A percentile compares a stretch with the other conserved stretches of the same genome.
phyloP scores from a whole-genome alignment of 176 grass and related monocot genomes.

The Raddia distichophylla region DNA sequence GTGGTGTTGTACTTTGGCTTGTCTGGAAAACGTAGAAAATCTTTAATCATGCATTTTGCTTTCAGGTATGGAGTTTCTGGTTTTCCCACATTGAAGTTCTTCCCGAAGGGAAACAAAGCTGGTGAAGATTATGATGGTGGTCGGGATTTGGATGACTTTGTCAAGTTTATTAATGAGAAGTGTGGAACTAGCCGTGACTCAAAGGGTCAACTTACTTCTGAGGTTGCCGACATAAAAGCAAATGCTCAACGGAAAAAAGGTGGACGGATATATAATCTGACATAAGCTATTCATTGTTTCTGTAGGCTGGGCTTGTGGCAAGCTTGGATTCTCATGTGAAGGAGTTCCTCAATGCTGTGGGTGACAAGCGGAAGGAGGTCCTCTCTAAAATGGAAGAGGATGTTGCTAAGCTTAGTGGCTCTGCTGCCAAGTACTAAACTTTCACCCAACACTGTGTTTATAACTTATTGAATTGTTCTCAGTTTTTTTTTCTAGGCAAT shows the following conservation, averaged over 20 bases:
- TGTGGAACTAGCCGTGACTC: slow-evolving; percentile 80
- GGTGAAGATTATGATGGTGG: slow-evolving; percentile 95
- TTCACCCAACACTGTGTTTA: not conserved
- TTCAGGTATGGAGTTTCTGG: slow-evolving; percentile 91
- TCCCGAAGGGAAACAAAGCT: slow-evolving; percentile 91
- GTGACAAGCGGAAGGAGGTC: slow-evolving; percentile 67
- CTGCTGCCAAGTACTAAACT: slow-evolving; percentile 74
- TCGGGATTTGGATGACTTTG: slow-evolving; percentile 84
- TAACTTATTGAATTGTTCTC: not conserved
- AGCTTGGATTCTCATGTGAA: slow-evolving; percentile 81
- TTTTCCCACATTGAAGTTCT: slow-evolving; percentile 94
- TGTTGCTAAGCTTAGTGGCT: slow-evolving; percentile 82
- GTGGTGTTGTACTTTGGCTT: not conserved
- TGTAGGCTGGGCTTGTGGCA: slow-evolving; percentile 76
- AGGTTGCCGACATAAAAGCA: slow-evolving; percentile 55
- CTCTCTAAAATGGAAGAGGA: slow-evolving; percentile 84
- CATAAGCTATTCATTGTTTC: slow-evolving; percentile 27
- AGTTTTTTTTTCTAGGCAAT: not conserved
- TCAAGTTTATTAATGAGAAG: slow-evolving; percentile 96
- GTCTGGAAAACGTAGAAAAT: not conserved
- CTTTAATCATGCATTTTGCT: slow-evolving; percentile 37
- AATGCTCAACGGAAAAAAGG: not conserved
- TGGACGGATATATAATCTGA: slow-evolving; percentile 3
- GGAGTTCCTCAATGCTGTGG: slow-evolving; percentile 68
- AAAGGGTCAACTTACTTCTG: slow-evolving; percentile 80